These are phyloP conservation scores for Solanum chacoense DNA, from an alignment of 305 asterid genomes.

Conservation along the genomic window DNA sequence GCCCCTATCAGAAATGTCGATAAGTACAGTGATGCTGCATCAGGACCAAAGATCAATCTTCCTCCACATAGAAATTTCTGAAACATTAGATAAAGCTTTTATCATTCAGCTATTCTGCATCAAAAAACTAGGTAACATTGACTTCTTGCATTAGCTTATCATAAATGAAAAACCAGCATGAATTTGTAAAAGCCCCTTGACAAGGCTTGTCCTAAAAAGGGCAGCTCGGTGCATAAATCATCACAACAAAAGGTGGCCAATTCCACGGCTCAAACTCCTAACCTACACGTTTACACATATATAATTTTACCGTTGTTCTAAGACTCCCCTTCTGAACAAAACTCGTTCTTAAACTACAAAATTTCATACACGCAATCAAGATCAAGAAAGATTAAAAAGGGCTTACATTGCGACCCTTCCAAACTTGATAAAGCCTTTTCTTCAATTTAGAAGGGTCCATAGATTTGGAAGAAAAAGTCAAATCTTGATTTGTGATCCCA, in stretches of 20 bases:
- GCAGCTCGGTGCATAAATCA: not conserved
- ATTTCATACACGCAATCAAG: not conserved
- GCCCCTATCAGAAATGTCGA: conserved; percentile 58
- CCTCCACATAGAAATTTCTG: conserved; percentile 90
- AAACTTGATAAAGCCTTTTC: conserved; percentile 62
- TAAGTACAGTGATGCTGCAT: conserved; percentile 51
- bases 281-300: not conserved
- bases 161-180: not conserved
- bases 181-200: not conserved
- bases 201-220: not conserved
- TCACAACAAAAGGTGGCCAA: not conserved
- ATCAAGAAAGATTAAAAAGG: not conserved
- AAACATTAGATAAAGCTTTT: conserved; percentile 3
- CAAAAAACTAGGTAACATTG: not conserved
- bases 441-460: conserved; percentile 33
- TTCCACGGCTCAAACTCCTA: not conserved
- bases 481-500: conserved; percentile 34
- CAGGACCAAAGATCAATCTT: conserved; percentile 88
- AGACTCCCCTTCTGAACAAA: not conserved
- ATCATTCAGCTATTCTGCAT: not conserved
- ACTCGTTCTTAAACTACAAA: not conserved
- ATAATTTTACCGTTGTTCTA: not conserved
- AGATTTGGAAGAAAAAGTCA: conserved; percentile 34
- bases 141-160: not conserved
- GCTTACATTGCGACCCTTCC: conserved; percentile 90